Conservation (phyloP, 2,329 filamentous ascomycete species). For the Trichoderma simmonsii region DNA sequence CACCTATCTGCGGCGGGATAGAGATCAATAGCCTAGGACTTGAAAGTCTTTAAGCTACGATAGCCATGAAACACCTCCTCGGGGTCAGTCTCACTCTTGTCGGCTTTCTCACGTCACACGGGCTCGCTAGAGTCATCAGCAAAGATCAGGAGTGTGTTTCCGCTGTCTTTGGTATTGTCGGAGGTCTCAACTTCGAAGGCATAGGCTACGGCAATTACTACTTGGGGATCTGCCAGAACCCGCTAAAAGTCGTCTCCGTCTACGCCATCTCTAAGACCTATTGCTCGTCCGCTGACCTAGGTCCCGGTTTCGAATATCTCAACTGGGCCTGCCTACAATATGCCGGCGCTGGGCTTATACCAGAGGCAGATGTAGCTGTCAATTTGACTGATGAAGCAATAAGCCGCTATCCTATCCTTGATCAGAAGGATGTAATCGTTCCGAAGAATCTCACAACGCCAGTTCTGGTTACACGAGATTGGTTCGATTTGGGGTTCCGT, state of each 20-base stretch:
- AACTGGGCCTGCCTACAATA: not conserved
- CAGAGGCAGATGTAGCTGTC: not conserved
- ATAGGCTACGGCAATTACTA: constrained; percentile 1
- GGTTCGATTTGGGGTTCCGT: constrained; percentile 1
- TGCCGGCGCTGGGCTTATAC: not conserved
- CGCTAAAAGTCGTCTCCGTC: not conserved
- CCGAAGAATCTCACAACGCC: constrained; percentile 1
- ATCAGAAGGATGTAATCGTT: not conserved
- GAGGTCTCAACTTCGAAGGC: constrained; percentile 3
- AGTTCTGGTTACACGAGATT: not conserved
- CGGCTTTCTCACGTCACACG: not conserved
- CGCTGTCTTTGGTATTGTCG: not conserved
- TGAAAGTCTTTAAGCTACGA: not conserved
- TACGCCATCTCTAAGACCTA: not conserved
- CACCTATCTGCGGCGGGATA: not conserved
- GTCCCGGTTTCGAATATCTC: not conserved
- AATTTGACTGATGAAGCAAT: not conserved
- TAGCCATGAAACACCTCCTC: not conserved
- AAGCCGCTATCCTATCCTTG: not conserved
- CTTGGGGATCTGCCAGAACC: not conserved
- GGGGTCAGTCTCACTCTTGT: not conserved
- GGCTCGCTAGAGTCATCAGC: not conserved
- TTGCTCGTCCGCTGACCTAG: not conserved
- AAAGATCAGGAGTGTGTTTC: constrained; percentile 4
- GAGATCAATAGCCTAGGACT: not conserved